These are phyloP conservation scores for Cucumis cinereus DNA, from an alignment of 306 rosid species.

Conservation along the genomic window DNA sequence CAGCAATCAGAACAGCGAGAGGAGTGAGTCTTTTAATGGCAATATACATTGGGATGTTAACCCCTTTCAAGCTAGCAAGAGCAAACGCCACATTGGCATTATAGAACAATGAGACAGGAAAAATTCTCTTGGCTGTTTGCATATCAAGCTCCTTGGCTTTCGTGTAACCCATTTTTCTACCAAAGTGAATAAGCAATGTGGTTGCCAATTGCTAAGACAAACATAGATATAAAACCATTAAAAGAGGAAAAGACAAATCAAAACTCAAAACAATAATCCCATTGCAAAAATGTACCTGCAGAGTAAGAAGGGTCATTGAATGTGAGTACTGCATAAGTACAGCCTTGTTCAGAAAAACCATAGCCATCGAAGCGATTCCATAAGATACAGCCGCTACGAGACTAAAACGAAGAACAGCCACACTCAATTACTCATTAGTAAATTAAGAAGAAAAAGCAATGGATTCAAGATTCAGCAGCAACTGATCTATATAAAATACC, in stretches of 20 bases:
- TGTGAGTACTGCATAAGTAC: constrained; percentile 77
- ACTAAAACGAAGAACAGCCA: constrained; percentile 24
- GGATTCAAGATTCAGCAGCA: background rate
- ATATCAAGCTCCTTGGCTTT: constrained; percentile 53
- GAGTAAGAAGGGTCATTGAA: constrained; percentile 79
- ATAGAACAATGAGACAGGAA: constrained; percentile 70
- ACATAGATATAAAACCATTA: background rate
- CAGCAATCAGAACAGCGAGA: constrained; percentile 76
- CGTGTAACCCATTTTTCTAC: constrained; percentile 61
- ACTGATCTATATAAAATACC: constrained; percentile 18
- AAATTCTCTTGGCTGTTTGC: constrained; percentile 58
- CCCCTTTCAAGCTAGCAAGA: constrained; percentile 93
- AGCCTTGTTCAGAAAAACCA: constrained; percentile 97
- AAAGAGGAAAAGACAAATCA: background rate
- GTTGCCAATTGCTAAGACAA: constrained; percentile 67
- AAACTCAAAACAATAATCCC: background rate
- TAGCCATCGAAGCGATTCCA: constrained; percentile 89
- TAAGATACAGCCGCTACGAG: constrained; percentile 74
- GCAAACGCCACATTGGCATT: constrained; percentile 97
- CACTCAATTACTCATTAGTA: background rate
- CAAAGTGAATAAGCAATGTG: constrained; percentile 52
- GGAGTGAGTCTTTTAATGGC: constrained; percentile 98
- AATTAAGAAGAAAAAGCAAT: background rate
- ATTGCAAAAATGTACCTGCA: constrained; percentile 42
- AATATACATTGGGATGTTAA: constrained; percentile 93